Percentiles rank a stretch among this genome's conserved stretches.
These are phyloP conservation scores for Pleurotus tuber-regium DNA, from an alignment of 768 basidiomycete species.

Conservation along the genomic window DNA sequence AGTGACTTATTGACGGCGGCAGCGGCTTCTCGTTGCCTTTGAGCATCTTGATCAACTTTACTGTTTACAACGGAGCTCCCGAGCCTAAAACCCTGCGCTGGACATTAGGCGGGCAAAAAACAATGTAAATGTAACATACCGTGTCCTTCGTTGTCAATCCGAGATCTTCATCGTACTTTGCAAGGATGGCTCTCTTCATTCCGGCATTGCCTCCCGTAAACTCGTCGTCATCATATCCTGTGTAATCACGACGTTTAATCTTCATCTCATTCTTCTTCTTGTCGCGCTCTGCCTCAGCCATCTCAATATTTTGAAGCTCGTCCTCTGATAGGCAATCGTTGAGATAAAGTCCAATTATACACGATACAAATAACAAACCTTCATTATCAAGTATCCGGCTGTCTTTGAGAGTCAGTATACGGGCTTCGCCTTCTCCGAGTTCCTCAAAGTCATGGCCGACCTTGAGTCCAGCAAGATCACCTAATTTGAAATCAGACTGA, in stretches of 20 bases:
- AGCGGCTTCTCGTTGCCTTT: constrained; percentile 50
- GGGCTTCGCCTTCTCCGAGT: constrained; percentile 90
- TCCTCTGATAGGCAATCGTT: constrained; percentile 65
- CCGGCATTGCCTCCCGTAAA: constrained; percentile 73
- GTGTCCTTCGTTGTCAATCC: constrained; percentile 63
- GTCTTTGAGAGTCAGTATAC: constrained; percentile 96
- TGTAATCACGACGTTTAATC: constrained; percentile 87
- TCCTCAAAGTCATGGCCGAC: constrained; percentile 93
- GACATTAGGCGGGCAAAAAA: constrained; percentile 11
- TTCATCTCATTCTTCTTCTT: constrained; percentile 82
- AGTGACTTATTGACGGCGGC: constrained; percentile 77
- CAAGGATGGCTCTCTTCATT: constrained; percentile 78
- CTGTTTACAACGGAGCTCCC: constrained; percentile 55
- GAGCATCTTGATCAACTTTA: constrained; percentile 37
- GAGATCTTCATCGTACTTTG: constrained; percentile 93
- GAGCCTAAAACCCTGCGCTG: constrained; percentile 77
- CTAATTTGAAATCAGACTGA: constrained; percentile 34
- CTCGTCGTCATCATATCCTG: constrained; percentile 96
- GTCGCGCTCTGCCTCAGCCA: constrained; percentile 84
- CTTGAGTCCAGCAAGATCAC: constrained; percentile 91
- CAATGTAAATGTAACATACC: constrained; percentile 35
- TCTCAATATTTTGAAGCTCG: constrained; percentile 92
- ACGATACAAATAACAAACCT: constrained; percentile 44
- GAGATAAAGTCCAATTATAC: not conserved
- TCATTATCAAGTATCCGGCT: constrained; percentile 93